phyloP scores from a whole-genome alignment of 2,329 filamentous ascomycete species.

The Fusarium goolgardi region DNA sequence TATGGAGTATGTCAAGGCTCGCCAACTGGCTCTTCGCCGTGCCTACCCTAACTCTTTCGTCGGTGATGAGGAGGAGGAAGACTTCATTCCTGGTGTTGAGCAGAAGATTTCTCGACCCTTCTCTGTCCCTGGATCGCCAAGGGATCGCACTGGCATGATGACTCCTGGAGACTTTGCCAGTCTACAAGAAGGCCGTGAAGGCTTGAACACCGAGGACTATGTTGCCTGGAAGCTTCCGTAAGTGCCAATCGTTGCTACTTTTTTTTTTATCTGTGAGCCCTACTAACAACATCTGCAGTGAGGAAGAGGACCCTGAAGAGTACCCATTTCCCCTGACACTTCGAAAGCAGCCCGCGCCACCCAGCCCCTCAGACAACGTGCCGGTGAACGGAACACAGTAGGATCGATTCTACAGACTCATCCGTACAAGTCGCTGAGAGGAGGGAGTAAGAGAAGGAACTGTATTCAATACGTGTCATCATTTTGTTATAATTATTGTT shows the following conservation, averaged over 20 bases:
- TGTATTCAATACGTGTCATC: conserved; percentile 28
- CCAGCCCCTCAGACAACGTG: conserved; percentile 42
- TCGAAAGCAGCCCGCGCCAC: conserved; percentile 58
- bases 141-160: conserved; percentile 96
- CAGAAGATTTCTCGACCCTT: conserved; percentile 95
- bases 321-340: conserved; percentile 70
- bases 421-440: conserved; percentile 2
- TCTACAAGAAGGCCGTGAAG: conserved; percentile 92
- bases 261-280: background rate
- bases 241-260: conserved; percentile 62
- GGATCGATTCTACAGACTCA: conserved; percentile 12
- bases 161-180: conserved; percentile 98
- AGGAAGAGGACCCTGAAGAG: conserved; percentile 90
- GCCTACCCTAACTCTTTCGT: conserved; percentile 91
- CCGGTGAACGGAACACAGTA: conserved; percentile 46
- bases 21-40: conserved; percentile 88
- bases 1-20: conserved; percentile 98
- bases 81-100: conserved; percentile 92
- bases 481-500: conserved; percentile 37
- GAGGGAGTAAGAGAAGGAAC: conserved; percentile 19
- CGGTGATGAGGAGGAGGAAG: conserved; percentile 82
- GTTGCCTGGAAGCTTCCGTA: conserved; percentile 98
- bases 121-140: conserved; percentile 91
- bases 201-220: conserved; percentile 95
- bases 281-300: conserved; percentile 62